Evolutionary conservation across 805 yeast genomes (phyloP), one percentile per base, ranked within the genome.

Genomic region (Zygosaccharomyces rouxii): DNA sequence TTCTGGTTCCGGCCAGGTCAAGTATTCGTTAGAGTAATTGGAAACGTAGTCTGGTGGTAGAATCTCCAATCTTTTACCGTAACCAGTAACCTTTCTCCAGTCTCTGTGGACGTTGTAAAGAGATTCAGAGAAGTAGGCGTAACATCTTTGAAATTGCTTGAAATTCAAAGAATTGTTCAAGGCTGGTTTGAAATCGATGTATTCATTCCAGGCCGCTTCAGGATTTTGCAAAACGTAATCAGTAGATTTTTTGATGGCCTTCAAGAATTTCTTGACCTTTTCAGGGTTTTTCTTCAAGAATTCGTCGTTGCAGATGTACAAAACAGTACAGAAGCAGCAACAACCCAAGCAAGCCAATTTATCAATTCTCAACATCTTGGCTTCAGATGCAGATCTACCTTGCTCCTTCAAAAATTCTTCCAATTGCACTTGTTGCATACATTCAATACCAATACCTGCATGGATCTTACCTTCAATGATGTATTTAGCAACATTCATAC

Each of bases 391-490:
- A 26, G 73, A 71, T 56, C 74, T 69, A 16, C 79, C 79, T 51
- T 71, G 65, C 21, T 60, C 49, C 55, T 67, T 67, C 53, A 72
- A 69, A 62, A 73, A 73, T 53, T 76, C 79, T 58, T 77, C 81
- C 56, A 78, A 69, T 58, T 78, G 79, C 42, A 78, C 82, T 63
- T 77, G 81, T 60, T 78, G 82, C 61, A 78, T 75, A 63, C 80
- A 77, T 59, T 78, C 82, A 48, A 78, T 75, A 56, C 82, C 82
- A 57, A 78, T 72, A 45, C 82, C 82, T 49, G 80, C 81, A 59
- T 78, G 79, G 46, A 78, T 76, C 54, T 72, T 70, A 31, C 81
- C 81, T 45, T 77, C 79, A 45, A 78, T 73, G 55, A 78, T 77
- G 55, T 71, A 72, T 58, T 75, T 76, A 50, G 81, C 79, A 40